Conservation (phyloP, 2,329 filamentous ascomycete genomes). For the Colletotrichum sublineola region DNA sequence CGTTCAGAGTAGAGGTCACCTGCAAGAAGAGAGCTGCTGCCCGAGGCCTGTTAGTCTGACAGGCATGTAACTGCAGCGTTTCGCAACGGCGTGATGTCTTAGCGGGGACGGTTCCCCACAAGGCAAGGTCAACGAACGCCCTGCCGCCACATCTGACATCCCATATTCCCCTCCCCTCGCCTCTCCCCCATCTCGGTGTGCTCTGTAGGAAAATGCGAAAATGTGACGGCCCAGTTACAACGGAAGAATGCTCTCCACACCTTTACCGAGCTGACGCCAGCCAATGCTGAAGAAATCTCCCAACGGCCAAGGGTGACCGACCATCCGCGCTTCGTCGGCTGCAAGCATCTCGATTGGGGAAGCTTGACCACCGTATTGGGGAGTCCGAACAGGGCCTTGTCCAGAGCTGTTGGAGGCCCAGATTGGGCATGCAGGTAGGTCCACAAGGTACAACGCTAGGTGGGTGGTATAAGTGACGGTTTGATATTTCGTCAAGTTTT, state of each 20-base stretch:
- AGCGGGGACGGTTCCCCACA: neutral
- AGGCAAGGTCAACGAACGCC: neutral
- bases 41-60: slow-evolving; percentile 35
- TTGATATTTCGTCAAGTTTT: slow-evolving; percentile 17
- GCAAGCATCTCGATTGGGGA: slow-evolving; percentile 11
- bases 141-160: neutral
- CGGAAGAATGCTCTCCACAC: slow-evolving; percentile 28
- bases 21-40: slow-evolving; percentile 28
- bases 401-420: neutral
- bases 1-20: slow-evolving; percentile 25
- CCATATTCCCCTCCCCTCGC: neutral
- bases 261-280: slow-evolving; percentile 38
- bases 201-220: slow-evolving; percentile 5
- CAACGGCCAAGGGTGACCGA: neutral
- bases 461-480: slow-evolving; percentile 3
- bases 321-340: slow-evolving; percentile 7
- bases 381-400: neutral
- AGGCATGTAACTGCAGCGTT: slow-evolving; percentile 7
- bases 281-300: slow-evolving; percentile 20
- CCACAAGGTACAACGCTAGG: neutral
- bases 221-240: slow-evolving; percentile 37
- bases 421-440: slow-evolving; percentile 2
- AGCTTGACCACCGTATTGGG: slow-evolving; percentile 1
- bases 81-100: slow-evolving; percentile 13
- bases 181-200: slow-evolving; percentile 21